A percentile compares a stretch with the other conserved stretches of the same genome.
Conservation (phyloP, 148 eudicot genomes). For the Rhododendron henanense region DNA sequence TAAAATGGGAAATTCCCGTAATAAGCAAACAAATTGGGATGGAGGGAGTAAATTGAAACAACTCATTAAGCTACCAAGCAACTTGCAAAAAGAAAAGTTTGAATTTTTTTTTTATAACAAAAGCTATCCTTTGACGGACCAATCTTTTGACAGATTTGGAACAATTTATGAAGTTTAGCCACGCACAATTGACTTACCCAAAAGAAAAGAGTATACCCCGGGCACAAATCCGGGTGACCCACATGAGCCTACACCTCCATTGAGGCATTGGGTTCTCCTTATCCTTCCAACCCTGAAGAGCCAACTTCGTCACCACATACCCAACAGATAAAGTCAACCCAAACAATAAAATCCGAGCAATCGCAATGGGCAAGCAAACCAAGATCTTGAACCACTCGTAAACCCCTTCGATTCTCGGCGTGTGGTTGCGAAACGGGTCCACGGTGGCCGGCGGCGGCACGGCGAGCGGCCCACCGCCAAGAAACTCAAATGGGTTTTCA, state of each 20-base stretch:
- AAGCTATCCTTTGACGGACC: no score
- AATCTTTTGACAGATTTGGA: no score
- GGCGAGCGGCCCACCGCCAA: slow-evolving; percentile 37
- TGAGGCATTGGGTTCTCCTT: slow-evolving; percentile 68
- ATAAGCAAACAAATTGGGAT: no score
- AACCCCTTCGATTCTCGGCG: slow-evolving; percentile 52
- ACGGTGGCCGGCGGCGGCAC: slow-evolving; percentile 38
- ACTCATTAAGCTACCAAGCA: no score
- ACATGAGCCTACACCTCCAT: slow-evolving; percentile 82
- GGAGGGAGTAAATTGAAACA: no score
- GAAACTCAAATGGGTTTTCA: slow-evolving; percentile 45
- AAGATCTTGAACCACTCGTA: slow-evolving; percentile 87
- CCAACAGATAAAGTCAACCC: slow-evolving; percentile 62
- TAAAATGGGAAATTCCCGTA: no score
- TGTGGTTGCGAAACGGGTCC: slow-evolving; percentile 84
- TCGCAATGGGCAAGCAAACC: slow-evolving; percentile 56
- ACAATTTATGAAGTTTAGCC: no score
- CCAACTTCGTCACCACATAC: slow-evolving; percentile 54
- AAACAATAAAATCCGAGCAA: slow-evolving; percentile 57
- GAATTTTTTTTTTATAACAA: no score
- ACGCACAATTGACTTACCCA: background rate
- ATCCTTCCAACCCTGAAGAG: slow-evolving; percentile 83
- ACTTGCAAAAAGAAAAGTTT: no score
- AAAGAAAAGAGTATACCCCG: slow-evolving; percentile 4
- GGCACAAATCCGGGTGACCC: slow-evolving; percentile 62